Evolutionary conservation across 164 flowering plant species (phyloP), one percentile per base, ranked within the genome.

Genomic region (Macadamia integrifolia): DNA sequence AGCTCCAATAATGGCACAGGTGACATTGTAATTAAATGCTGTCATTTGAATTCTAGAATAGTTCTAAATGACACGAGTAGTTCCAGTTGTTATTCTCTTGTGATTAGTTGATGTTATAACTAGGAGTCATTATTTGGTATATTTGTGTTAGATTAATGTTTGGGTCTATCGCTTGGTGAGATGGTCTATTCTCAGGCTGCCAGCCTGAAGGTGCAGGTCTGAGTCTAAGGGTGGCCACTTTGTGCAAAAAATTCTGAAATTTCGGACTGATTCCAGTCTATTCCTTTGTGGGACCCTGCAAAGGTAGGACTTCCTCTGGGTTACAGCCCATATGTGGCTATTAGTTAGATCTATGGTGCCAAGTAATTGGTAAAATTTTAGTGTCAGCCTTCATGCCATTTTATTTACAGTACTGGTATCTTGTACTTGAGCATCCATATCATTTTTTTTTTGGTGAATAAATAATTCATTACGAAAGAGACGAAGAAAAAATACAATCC

Each of bases 1-100:
- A 53, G 99, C 98, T 58, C 99, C 99, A 6, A 78, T 87, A 53
- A 86, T 92, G 91, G 58, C 97, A 29, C 71, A 83, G 92, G 98
- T 90, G 78, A 60, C 18, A 46, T 61, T 67, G 17, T 29, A 2
- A 17, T 49, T 18, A 46, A 17, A 14, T 53, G 17, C 15, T 6
- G 0, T 53, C 18, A 14, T 53, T 53, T 14, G 17, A 0, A 14
- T 53, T 13, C 32, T 69, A 52, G 29, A 2, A 12, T 60, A 11
- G 17, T 43, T 60, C 9, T 35, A 35, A 23, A 23, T 23, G 23
- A 23, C 23, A 23, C 23, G 23, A 2, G 32, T 60, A 11, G 17
- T 43, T 60, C 9, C 0, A 35, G 40, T 59, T 14, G 12, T 9
- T 11, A 46, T 46, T 46, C 13, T 46, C 12, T 46, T 46, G 3